Evolutionary conservation across 306 rosid species (phyloP).

Genomic region (Medicago arabica): DNA sequence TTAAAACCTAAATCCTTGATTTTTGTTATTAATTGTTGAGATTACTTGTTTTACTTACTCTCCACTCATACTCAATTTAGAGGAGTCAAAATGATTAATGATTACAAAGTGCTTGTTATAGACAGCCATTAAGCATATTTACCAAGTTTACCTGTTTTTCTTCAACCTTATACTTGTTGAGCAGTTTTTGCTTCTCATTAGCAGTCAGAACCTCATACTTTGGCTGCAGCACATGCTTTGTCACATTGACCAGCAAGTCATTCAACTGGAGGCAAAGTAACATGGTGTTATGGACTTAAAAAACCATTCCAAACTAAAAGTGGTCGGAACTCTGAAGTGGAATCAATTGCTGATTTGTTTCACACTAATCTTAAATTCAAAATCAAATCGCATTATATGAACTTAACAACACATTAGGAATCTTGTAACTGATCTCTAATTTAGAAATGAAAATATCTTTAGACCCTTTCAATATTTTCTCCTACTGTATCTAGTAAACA

Average conservation of each 20-base stretch:
- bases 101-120: not conserved
- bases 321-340: not conserved
- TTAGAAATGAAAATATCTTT: constrained; percentile 20
- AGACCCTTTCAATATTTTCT: constrained; percentile 18
- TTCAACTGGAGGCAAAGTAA: constrained; percentile 41
- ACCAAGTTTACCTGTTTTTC: constrained; percentile 52
- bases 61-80: too few species aligned
- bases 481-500: not conserved
- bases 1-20: not conserved
- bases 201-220: constrained; percentile 51
- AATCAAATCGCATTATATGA: constrained; percentile 13
- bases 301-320: not conserved
- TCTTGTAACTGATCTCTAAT: not conserved
- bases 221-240: constrained; percentile 55
- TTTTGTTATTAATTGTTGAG: not conserved
- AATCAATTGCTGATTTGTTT: constrained; percentile 1
- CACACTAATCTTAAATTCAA: not conserved
- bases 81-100: not conserved
- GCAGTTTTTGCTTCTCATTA: constrained; percentile 48
- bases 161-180: constrained; percentile 46
- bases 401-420: constrained; percentile 13
- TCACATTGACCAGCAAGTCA: constrained; percentile 56
- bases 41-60: too few species aligned
- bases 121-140: not conserved
- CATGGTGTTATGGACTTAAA: constrained; percentile 22